Base-by-base conservation (phyloP, 192 early-diverging fungal species). In the Umbelopsis ramanniana region DNA sequence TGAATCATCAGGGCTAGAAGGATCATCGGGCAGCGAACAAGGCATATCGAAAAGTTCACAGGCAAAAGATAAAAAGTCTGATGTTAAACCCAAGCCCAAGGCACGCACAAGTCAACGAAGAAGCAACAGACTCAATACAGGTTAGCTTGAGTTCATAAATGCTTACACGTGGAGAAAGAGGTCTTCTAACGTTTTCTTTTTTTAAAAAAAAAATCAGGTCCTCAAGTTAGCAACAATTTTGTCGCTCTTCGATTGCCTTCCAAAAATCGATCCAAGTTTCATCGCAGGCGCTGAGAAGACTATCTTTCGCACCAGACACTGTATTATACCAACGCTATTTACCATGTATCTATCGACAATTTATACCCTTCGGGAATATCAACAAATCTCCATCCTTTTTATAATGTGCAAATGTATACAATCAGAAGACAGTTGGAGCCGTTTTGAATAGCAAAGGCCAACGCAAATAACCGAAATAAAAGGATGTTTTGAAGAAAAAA, bases 371-470 rank as follows among this genome's bases (percentile, higher is more conserved):
- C 17, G 33, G 57, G 57, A 29, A 63, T 63, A 63, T 63, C 57
- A 63, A 63, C 57, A 63, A 63, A 37, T 63, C 57, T 37, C 57
- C 40, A 43, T 43, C 40, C 57, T 37, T 63, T 63, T 33, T 63
- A 35, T 63, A 63, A 63, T 63, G 33, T 63, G 57, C 33, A 63
- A 37, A 63, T 63, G 57, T 63, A 63, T 63, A 63, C 57, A 63
- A 63, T 37, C 57, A 63, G 11, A 63, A 63, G 57, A 33, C 57
- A 17, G 26, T 35, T 63, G 57, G 57, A 26, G 57, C 57, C 26
- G 15, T 63, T 15, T 29, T 29, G 17, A 37, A 37, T 37, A 63
- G 33, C 33, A 12, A 29, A 63, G 26, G 17, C 33, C 57, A 37
- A 63, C 26, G 29, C 40, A 43, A 11, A 43, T 43, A 43, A 43